phyloP scores from a whole-genome alignment of 2,329 filamentous ascomycete genomes.

The Tolypocladium pustulatum region DNA sequence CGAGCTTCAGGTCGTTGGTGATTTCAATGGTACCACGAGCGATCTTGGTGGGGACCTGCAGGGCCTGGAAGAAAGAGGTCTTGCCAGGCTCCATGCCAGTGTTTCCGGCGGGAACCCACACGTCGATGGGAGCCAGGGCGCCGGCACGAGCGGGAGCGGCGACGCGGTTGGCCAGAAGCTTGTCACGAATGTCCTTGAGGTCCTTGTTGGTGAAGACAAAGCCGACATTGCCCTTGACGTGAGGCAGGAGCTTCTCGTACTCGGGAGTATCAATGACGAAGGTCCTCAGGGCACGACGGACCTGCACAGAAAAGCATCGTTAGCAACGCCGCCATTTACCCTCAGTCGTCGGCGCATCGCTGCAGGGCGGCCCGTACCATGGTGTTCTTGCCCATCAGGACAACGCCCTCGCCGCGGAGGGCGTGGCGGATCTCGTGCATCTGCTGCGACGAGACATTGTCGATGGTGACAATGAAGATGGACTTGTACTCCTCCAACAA shows the following conservation, averaged over 20 bases:
- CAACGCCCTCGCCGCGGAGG: conserved; percentile 84
- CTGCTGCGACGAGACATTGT: conserved; percentile 99
- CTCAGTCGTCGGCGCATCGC: conserved; percentile 1
- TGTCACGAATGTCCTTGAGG: conserved; percentile 83
- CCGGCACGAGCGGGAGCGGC: conserved; percentile 96
- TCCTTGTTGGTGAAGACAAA: conserved; percentile 99
- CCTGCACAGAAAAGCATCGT: conserved; percentile 32
- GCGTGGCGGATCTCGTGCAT: conserved; percentile 99
- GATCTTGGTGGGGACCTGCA: conserved; percentile 99
- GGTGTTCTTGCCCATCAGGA: conserved; percentile 99
- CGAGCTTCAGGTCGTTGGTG: conserved; percentile 92
- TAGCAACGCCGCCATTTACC: conserved; percentile 5
- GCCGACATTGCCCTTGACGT: conserved; percentile 95
- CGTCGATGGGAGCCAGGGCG: conserved; percentile 86
- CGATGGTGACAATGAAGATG: conserved; percentile 93
- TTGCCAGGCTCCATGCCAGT: conserved; percentile 99
- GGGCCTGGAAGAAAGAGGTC: conserved; percentile 99
- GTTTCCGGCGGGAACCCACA: conserved; percentile 95
- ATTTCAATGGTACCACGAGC: conserved; percentile 99
- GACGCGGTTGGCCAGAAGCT: conserved; percentile 94
- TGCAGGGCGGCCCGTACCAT: conserved; percentile 55
- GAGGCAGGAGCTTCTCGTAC: conserved; percentile 94
- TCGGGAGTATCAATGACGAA: conserved; percentile 86
- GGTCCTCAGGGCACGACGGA: conserved; percentile 94
- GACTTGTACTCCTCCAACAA: conserved; percentile 94